phyloP scores from a whole-genome alignment of 2,329 filamentous ascomycete genomes.

The Monilinia laxa region DNA sequence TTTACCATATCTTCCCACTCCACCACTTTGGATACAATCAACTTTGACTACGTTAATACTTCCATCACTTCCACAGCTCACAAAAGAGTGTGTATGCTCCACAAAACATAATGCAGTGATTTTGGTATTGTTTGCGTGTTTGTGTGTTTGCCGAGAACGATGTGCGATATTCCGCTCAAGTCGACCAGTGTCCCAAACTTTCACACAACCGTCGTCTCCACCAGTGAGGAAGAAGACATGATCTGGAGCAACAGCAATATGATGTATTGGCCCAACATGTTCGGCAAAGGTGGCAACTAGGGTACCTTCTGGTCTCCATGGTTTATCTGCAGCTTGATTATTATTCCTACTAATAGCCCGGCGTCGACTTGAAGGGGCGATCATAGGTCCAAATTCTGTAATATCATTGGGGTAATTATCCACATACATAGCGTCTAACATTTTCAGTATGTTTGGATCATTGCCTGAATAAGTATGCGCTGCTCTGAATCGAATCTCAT shows the following conservation, averaged over 20 bases:
- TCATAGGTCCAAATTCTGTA: conserved; percentile 73
- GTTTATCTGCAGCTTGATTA: conserved; percentile 47
- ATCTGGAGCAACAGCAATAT: conserved; percentile 80
- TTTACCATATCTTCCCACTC: conserved; percentile 73
- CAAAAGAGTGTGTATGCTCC: conserved; percentile 89
- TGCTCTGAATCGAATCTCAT: conserved; percentile 52
- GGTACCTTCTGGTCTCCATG: conserved; percentile 81
- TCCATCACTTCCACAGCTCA: conserved; percentile 87
- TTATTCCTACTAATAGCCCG: conserved; percentile 46
- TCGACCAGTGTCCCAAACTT: conserved; percentile 87
- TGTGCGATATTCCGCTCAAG: conserved; percentile 90
- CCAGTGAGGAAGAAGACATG: conserved; percentile 93
- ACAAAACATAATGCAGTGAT: conserved; percentile 87
- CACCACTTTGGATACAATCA: conserved; percentile 57
- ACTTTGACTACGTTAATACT: conserved; percentile 81
- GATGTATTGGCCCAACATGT: conserved; percentile 78
- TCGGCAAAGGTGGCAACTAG: conserved; percentile 88
- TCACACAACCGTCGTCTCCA: conserved; percentile 86
- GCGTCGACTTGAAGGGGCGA: conserved; percentile 64
- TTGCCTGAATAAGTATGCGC: conserved; percentile 86
- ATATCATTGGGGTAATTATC: conserved; percentile 67
- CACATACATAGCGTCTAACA: conserved; percentile 82
- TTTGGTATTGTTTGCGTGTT: conserved; percentile 66
- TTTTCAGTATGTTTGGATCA: conserved; percentile 64
- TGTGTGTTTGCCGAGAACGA: conserved; percentile 81